These are phyloP conservation scores for Ogataea paradorogensis DNA, from an alignment of 805 yeast genomes.

Conservation along the genomic window DNA sequence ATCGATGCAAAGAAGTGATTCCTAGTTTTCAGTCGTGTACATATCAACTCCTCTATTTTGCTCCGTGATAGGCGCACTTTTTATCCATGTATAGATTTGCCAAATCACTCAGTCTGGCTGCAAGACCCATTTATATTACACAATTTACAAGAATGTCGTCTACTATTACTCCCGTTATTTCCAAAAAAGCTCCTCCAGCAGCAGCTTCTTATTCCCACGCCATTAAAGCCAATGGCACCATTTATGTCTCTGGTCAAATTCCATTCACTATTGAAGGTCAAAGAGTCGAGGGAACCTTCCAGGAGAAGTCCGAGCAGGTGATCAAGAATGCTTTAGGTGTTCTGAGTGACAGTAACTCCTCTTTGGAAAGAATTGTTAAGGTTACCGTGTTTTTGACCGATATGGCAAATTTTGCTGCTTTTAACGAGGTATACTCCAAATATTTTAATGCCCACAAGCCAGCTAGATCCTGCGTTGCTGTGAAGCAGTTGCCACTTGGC, in stretches of 20 bases:
- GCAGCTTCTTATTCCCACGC: slow-evolving; percentile 98
- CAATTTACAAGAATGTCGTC: slow-evolving; percentile 33
- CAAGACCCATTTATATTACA: slow-evolving; percentile 13
- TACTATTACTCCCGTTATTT: slow-evolving; percentile 46
- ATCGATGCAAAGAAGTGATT: slow-evolving; percentile 27
- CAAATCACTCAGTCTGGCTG: slow-evolving; percentile 1
- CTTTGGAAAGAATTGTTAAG: slow-evolving; percentile 80
- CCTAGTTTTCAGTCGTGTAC: slow-evolving; percentile 8
- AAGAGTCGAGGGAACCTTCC: slow-evolving; percentile 72
- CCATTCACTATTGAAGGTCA: slow-evolving; percentile 83
- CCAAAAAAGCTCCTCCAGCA: slow-evolving; percentile 88
- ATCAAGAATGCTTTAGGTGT: slow-evolving; percentile 67
- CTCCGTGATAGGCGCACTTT: not conserved
- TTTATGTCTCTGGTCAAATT: slow-evolving; percentile 93
- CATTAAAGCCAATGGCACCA: slow-evolving; percentile 81
- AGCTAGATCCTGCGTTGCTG: slow-evolving; percentile 98
- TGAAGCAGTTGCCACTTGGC: slow-evolving; percentile 83
- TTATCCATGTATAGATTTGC: slow-evolving; percentile 8
- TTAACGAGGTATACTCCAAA: slow-evolving; percentile 81
- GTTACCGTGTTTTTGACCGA: slow-evolving; percentile 88
- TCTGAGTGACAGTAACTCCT: slow-evolving; percentile 81
- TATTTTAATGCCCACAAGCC: slow-evolving; percentile 81
- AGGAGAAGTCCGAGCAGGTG: slow-evolving; percentile 75
- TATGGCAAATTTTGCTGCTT: slow-evolving; percentile 78
- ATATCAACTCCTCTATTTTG: slow-evolving; percentile 4